Base-by-base conservation (phyloP, 2,329 filamentous ascomycete species). In the Neodidymelliopsis sp. region DNA sequence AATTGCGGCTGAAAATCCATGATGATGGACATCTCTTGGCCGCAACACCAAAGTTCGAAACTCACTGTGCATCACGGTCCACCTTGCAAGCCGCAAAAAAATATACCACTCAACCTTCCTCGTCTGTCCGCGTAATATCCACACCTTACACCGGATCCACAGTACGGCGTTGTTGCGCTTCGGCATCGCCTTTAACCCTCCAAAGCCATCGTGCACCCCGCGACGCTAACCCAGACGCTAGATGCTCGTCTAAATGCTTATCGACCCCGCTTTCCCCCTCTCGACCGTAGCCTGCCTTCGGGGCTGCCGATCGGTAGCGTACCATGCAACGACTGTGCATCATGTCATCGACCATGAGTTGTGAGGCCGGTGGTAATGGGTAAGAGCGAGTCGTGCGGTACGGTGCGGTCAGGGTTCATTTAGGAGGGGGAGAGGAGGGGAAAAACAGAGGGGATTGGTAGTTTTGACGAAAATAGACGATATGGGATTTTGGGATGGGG, bases 141-240 rank as follows among this genome's bases (percentile, higher is more conserved):
- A 2, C 13, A 2, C 11, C 6, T 12, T 9, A 13, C 31, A 19
- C 16, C 5, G 9, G 8, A 11, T 4, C 18, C 18, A 25, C 4
- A 2, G 20, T 12, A 23, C 31, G 5, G 12, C n/a, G 22, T 27
- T n/a, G n/a, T 4, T 12, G 19, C 33, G 19, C 47, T 40, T 41
- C 40, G 47, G 40, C 40, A 45, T 50, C 47, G 40, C 47, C 47
- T 40, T 45, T n/a, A n/a, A 25, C 19, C 31, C 35, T 35, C 29
- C 22, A n/a, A 50, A 45, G 47, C 47, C 40, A 40, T 50, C 47
- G 47, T 41, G 36, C 47, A 50, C 47, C 47, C 40, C 47, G 40
- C 47, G 36, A 25, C 30, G 13, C 40, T 41, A 50, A 30, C 9
- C 2, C 7, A 11, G 13, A 20, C 19, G 34, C 34, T 45, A 45